Evolutionary conservation across 2,329 filamentous ascomycete species (phyloP), one percentile per base, ranked within the genome.

Genomic region (Cryphonectria japonica): DNA sequence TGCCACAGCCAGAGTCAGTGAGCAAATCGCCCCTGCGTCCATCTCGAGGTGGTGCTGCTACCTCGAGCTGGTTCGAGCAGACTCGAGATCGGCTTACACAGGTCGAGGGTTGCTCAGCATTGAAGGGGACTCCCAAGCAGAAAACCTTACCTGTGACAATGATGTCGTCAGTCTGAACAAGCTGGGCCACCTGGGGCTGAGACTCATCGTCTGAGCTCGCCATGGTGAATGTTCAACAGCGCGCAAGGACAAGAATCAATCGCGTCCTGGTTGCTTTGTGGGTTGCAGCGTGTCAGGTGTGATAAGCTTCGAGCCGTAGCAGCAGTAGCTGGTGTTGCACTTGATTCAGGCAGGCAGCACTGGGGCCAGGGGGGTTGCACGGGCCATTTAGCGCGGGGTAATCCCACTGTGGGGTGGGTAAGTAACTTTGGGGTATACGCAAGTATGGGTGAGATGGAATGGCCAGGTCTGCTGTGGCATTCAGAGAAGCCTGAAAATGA

Each of bases 141-240:
- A 22, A 22, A 16, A 26, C 72, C 77, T 60, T 73, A 87, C 86
- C 85, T 80, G 79, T 80, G 61, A 89, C 85, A 63, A 88, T 78
- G 68, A 84, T 75, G 65, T 81, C 80, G 50, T 83, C 85, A 73
- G 84, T 80, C 71, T 81, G 80, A 69, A 82, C 82, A 80, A 86
- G 85, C 71, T 81, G 74, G 67, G 81, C 80, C 73, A 88, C 86
- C 76, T 84, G 87, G 43, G 75, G 75, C 67, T 82, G 75, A 67
- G 85, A 75, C 29, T 76, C 62, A 29, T 74, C 69, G 59, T 75
- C 75, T 61, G 79, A 74, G 69, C 80, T 76, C 64, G 82, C 77
- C 80, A 85, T 86, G 72, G 76, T 65, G 26, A 68, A 13, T 60
- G 46, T 64, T 37, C 13, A 50, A 65, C 16, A n/a, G 2, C 41